Base-by-base conservation (phyloP, 805 yeast species). In the Myxozyma nipponensis region DNA sequence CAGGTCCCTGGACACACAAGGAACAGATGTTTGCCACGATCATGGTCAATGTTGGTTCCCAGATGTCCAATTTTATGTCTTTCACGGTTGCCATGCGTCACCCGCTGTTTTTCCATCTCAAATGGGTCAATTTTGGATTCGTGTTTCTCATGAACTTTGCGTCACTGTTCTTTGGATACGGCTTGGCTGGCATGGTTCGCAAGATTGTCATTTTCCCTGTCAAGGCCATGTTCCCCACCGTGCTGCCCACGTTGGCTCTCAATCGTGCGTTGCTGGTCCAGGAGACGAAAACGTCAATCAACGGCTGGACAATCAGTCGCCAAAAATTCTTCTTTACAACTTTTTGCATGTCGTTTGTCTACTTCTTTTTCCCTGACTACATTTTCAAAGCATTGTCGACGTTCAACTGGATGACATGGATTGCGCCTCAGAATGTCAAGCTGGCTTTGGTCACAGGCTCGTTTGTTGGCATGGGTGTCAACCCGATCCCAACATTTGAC, bases 181-280 rank as follows among this genome's bases (percentile, higher is more conserved):
- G 85, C 1, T 75, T 83, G 63, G 86, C 87, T 4, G 83, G 84
- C 44, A 61, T 82, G 19, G 73, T 81, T 73, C 74, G 84, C 60
- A 75, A 77, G 52, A 76, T 82, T 28, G 73, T 73, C 1, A 74
- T 47, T 18, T 52, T 26, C 22, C 56, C 52, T 9, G 76, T 82
- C 19, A 70, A 77, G 35, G 77, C 81, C 57, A 62, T 81, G 34
- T 81, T 84, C 82, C 83, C 81, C 34, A 68, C 73, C 1, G 52
- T 69, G 1, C 60, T 78, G 54, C 81, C 82, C 18, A 66, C 74
- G 0, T 55, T 78, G 32, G 76, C 80, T 7, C 62, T 78, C 42
- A 77, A 77, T 60, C 69, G 74, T 45, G 77, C 82, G 1, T 64
- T 78, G 42, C 74, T 72, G 56, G 63, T 61, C 24, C 64, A 64